phyloP scores from a whole-genome alignment of 371 early-diverging fungal genomes.

The Mortierella polycephala region DNA sequence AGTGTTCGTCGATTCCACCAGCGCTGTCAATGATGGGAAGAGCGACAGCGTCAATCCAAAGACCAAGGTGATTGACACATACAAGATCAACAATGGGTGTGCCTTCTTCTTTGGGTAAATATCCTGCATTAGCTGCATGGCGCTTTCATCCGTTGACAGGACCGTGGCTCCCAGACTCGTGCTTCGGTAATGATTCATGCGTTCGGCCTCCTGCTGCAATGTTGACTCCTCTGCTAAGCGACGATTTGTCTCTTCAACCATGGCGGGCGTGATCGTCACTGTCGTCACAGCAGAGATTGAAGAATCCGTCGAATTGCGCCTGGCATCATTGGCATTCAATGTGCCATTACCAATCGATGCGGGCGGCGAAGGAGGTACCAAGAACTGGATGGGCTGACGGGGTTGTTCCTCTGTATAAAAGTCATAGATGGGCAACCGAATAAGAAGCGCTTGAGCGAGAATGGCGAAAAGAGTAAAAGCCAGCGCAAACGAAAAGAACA shows the following conservation, averaged over 20 bases:
- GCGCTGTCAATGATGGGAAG: slow-evolving; percentile 82
- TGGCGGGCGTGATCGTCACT: slow-evolving; percentile 39
- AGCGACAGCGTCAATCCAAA: slow-evolving; percentile 78
- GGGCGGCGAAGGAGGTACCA: slow-evolving; percentile 28
- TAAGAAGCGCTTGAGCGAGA: slow-evolving; percentile 58
- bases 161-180: slow-evolving; percentile 44
- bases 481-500: slow-evolving; percentile 68
- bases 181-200: slow-evolving; percentile 33
- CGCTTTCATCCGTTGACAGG: slow-evolving; percentile 36
- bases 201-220: slow-evolving; percentile 15
- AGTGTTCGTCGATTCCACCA: slow-evolving; percentile 67
- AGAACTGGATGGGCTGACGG: slow-evolving; percentile 39
- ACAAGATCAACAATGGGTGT: slow-evolving; percentile 53
- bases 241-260: slow-evolving; percentile 43
- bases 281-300: slow-evolving; percentile 18
- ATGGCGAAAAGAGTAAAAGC: slow-evolving; percentile 60
- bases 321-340: slow-evolving; percentile 4
- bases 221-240: slow-evolving; percentile 25
- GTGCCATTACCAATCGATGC: slow-evolving; percentile 2
- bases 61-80: slow-evolving; percentile 65
- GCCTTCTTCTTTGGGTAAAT: slow-evolving; percentile 58
- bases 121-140: slow-evolving; percentile 41
- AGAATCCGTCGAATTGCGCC: slow-evolving; percentile 42
- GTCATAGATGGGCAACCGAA: slow-evolving; percentile 61
- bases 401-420: slow-evolving; percentile 55